Evolutionary conservation across 805 yeast species (phyloP).

Genomic region (Candida arabinofermentans): DNA sequence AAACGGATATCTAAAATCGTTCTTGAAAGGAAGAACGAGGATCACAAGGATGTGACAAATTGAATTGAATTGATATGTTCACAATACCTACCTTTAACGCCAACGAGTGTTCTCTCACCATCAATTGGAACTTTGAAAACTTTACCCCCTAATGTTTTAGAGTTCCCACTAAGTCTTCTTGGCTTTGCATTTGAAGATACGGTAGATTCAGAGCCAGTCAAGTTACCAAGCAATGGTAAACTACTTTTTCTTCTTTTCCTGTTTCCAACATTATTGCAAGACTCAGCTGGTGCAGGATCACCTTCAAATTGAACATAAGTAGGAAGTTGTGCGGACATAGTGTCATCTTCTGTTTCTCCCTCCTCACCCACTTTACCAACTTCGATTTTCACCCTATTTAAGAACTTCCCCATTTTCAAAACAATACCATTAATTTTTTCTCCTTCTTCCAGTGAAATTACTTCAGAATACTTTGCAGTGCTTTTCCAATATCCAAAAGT

Average conservation of each 20-base stretch:
- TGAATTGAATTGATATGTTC: conserved; percentile 17
- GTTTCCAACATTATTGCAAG: background rate
- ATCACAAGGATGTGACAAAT: conserved; percentile 8
- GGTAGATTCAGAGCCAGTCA: background rate
- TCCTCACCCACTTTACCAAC: background rate
- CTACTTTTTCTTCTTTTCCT: background rate
- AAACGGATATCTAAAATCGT: background rate
- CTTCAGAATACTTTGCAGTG: conserved; percentile 2
- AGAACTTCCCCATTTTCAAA: conserved; percentile 10
- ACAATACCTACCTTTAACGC: conserved; percentile 14
- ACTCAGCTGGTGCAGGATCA: background rate
- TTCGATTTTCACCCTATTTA: conserved; percentile 11
- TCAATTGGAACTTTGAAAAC: conserved; percentile 6
- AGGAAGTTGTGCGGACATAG: background rate
- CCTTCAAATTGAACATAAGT: background rate
- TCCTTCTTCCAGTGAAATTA: conserved; percentile 8
- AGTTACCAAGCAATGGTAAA: background rate
- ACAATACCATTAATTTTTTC: conserved; percentile 8
- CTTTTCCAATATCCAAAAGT: conserved; percentile 12
- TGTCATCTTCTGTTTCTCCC: background rate
- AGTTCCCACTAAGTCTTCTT: conserved; percentile 10
- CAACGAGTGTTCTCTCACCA: conserved; percentile 11
- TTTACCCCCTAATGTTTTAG: conserved; percentile 7
- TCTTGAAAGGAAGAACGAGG: background rate
- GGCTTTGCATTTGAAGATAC: background rate